Conservation (phyloP, 2,329 filamentous ascomycete species). For the Ciborinia camelliae region DNA sequence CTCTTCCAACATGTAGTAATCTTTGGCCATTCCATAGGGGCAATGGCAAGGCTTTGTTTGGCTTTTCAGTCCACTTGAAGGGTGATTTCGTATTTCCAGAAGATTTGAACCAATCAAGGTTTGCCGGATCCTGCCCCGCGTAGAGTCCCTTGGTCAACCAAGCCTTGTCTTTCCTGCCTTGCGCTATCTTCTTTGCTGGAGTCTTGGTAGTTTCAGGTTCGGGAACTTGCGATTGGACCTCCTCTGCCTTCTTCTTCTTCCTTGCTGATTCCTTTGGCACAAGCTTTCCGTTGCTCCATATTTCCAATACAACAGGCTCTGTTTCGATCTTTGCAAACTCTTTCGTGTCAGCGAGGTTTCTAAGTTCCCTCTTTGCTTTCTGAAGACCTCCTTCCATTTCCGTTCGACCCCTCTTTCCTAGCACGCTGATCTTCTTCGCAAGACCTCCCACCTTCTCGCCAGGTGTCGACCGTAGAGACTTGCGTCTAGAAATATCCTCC, state of each 20-base stretch:
- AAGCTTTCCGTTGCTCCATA: slow-evolving; percentile 64
- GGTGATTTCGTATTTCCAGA: slow-evolving; percentile 19
- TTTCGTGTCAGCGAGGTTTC: slow-evolving; percentile 59
- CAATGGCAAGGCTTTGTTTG: slow-evolving; percentile 62
- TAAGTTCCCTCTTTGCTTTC: slow-evolving; percentile 55
- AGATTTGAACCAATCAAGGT: slow-evolving; percentile 31
- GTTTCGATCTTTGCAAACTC: slow-evolving; percentile 59
- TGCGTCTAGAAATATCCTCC: slow-evolving; percentile 35
- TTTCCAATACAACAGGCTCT: slow-evolving; percentile 53
- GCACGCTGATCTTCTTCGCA: slow-evolving; percentile 48
- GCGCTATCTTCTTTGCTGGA: slow-evolving; percentile 26
- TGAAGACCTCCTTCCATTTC: slow-evolving; percentile 43
- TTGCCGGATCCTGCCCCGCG: slow-evolving; percentile 63
- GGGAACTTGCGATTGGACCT: slow-evolving; percentile 29
- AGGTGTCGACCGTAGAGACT: slow-evolving; percentile 43
- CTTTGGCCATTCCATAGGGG: slow-evolving; percentile 77
- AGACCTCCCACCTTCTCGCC: slow-evolving; percentile 44
- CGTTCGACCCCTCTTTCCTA: slow-evolving; percentile 61
- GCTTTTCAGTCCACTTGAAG: slow-evolving; percentile 44
- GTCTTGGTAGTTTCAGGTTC: slow-evolving; percentile 7
- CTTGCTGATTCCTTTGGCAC: slow-evolving; percentile 43
- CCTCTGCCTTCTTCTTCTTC: slow-evolving; percentile 38
- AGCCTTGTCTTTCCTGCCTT: slow-evolving; percentile 32
- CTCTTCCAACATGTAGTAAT: slow-evolving; percentile 65
- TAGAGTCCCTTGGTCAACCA: slow-evolving; percentile 84